phyloP scores from a whole-genome alignment of 2,329 filamentous ascomycete species.

The Monilinia aucupariae region DNA sequence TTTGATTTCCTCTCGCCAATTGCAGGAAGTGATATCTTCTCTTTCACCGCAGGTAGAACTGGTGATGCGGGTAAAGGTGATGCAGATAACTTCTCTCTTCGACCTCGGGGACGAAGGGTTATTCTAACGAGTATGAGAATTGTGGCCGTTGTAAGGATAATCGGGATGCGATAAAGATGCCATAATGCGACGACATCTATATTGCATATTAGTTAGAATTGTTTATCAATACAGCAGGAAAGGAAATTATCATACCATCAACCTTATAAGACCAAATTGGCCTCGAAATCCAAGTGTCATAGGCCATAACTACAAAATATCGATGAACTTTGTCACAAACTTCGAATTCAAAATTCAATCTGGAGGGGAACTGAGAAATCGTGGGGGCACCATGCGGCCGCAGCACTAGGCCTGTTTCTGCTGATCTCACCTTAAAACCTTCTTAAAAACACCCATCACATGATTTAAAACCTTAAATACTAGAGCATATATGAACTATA shows the following conservation, averaged over 20 bases:
- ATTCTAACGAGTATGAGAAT: slow-evolving; percentile 37
- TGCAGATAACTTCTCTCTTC: slow-evolving; percentile 32
- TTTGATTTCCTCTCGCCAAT: slow-evolving; percentile 24
- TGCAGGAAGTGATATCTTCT: slow-evolving; percentile 20
- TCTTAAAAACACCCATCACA: too few species aligned
- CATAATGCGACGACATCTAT: slow-evolving; percentile 36
- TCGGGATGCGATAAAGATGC: slow-evolving; percentile 43
- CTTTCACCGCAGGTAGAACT: slow-evolving; percentile 22
- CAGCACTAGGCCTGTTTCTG: neutral
- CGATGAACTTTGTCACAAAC: neutral
- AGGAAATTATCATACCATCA: slow-evolving; percentile 19
- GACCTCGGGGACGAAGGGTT: slow-evolving; percentile 33
- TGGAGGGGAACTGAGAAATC: slow-evolving; percentile 13
- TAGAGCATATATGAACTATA: too few species aligned
- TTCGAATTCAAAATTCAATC: slow-evolving; percentile 4
- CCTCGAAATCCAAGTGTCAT: slow-evolving; percentile 19
- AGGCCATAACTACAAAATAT: slow-evolving; percentile 10
- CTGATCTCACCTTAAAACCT: too few species aligned
- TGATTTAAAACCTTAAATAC: too few species aligned
- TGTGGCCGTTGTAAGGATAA: slow-evolving; percentile 39
- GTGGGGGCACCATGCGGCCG: slow-evolving; percentile 8
- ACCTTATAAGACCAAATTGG: slow-evolving; percentile 21
- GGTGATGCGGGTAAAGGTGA: slow-evolving; percentile 30
- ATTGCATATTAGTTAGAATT: slow-evolving; percentile 6
- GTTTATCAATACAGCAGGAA: neutral